Evolutionary conservation across 768 basidiomycete species (phyloP), one percentile per base, ranked within the genome.

Genomic region (Auricularia sp.): DNA sequence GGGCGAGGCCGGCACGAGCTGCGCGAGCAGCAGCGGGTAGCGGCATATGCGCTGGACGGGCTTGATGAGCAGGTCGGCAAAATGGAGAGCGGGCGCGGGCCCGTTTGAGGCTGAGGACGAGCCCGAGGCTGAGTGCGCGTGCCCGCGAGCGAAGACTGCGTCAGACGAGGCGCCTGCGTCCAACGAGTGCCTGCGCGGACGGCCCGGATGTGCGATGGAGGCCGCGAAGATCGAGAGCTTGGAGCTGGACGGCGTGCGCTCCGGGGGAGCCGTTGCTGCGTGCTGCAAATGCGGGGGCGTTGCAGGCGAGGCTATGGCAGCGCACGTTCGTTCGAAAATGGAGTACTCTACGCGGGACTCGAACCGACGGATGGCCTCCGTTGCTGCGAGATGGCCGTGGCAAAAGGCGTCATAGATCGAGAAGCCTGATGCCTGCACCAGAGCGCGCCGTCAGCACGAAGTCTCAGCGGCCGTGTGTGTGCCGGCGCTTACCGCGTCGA

Each of bases 41-140:
- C 88, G 91, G 82, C 95, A 98, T 61, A 99, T 88, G 61, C 94
- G 81, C 74, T 99, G 96, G 16, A 98, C 83, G n/a, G 96, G 96
- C 74, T 93, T 93, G 77, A 99, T 98, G 77, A 98, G 82, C 72
- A 94, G 94, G 76, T 98, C 96, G 68, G 84, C 77, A 73, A 90
- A 85, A 64, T 81, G 80, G 43, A 90, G 81, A 23, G 83, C 47
- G 47, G 47, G 82, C 12, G 77, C 73, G 3, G 44, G 61, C 54
- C 63, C 43, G 63, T 67, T 63, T 16, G 67, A 64, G 4, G 53
- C 34, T 36, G 62, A 63, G 35, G 59, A 59, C 36, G 51, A 36
- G 36, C 10, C 16, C 3, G 63, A 44, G 21, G 62, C 43, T 33
- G 66, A 64, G 47, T 51, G 47, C 47, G 47, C 47, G 47, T 51